Conservation (phyloP, 495 filamentous ascomycete species). For the Xeromyces bisporus region DNA sequence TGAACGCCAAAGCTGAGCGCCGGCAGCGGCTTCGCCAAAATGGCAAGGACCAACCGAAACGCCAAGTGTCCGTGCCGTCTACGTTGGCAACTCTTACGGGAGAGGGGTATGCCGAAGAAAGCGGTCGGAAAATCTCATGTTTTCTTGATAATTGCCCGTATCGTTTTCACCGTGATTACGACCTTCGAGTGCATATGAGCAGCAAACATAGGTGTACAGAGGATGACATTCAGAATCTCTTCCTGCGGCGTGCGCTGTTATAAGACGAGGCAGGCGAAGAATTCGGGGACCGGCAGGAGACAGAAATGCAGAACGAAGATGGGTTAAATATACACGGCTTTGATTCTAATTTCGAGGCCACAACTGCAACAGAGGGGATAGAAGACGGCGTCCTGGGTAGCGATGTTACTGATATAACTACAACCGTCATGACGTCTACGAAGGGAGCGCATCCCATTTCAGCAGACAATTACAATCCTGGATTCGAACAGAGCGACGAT, state of each 20-base stretch:
- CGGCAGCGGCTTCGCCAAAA: conserved; percentile 19
- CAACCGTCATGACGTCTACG: too few relatives aligned
- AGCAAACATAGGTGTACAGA: conserved; percentile 32
- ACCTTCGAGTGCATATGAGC: conserved; percentile 49
- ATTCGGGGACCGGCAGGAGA: too few relatives aligned
- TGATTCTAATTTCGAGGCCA: conserved; percentile 17
- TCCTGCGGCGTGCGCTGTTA: conserved; percentile 24
- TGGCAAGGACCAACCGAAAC: conserved; percentile 4
- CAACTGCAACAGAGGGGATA: too few relatives aligned
- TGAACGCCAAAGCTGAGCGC: conserved; percentile 27
- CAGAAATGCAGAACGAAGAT: not conserved
- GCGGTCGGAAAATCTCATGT: conserved; percentile 39
- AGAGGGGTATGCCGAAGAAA: conserved; percentile 35
- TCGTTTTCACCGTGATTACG: conserved; percentile 49
- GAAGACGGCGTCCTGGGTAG: too few relatives aligned
- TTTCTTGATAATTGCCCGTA: conserved; percentile 33
- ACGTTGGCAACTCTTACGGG: conserved; percentile 40
- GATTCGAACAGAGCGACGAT: too few relatives aligned
- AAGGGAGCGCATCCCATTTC: conserved; percentile 2
- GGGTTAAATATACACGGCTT: conserved; percentile 33
- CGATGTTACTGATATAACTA: too few relatives aligned
- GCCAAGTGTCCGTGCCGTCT: conserved; percentile 9
- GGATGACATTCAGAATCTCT: conserved; percentile 33
- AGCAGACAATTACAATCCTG: not conserved
- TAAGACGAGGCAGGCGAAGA: conserved; percentile 14